Base-by-base conservation (phyloP, 257 asterid species). In the Asclepias syriaca region DNA sequence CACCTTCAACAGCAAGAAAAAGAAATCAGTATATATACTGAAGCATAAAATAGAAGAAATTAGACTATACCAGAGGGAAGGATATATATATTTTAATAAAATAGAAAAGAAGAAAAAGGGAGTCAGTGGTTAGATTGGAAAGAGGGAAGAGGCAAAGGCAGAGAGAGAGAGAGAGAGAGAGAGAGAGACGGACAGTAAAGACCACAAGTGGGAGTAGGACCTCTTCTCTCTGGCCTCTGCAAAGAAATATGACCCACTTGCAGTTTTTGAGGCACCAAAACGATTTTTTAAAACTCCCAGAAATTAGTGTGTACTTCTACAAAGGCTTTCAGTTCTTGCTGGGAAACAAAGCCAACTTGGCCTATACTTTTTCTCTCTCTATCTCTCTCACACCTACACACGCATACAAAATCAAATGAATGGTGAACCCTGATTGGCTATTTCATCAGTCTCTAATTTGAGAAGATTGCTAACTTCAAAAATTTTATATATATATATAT, bases 141-240 rank as follows among this genome's bases (percentile, higher is more conserved):
- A 77, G 14, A 24, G 72, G 43, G 43, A 48, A 50, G 68, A 68
- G 68, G 49, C 68, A 34, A 34, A 34, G 48, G 19, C n/a, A 74
- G 46, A 77, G 76, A 74, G 46, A 74, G 46, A 77, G 76, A 71
- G 27, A 24, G 27, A 77, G 76, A 74, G 46, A 77, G 76, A 74
- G 46, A 77, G 76, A 74, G 46, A 77, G 76, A 71, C 50, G 78
- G 85, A 81, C 83, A 80, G 84, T 83, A 75, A 81, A 82, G 83
- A 83, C 73, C 68, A 74, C 89, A 80, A 87, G 93, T 88, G 91
- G 95, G 86, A 79, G 79, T 73, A 73, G 83, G 90, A 74, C 87
- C 83, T 77, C 80, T 0, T 40, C 18, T 34, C 69, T 16, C 24
- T 49, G 80, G 65, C 19, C 69, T 16, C 48, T 40, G 80, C 68